Evolutionary conservation across 2,329 filamentous ascomycete genomes (phyloP).

Genomic region (Beauveria sp.): DNA sequence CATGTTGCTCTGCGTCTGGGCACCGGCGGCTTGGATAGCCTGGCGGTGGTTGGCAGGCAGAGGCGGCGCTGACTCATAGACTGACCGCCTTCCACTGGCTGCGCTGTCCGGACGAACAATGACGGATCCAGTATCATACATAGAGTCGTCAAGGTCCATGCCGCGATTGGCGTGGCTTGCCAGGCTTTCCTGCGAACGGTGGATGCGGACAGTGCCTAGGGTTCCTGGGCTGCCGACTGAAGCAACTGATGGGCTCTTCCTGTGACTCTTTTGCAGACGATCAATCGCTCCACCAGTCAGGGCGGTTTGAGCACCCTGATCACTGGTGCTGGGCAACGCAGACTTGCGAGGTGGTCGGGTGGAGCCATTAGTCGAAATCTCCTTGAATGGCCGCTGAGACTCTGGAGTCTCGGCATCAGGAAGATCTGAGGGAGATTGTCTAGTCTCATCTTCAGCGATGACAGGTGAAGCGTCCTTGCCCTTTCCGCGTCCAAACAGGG

Average conservation of each 20-base stretch:
- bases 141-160: constrained; percentile 30
- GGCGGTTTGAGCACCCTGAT: constrained; percentile 74
- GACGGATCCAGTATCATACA: constrained; percentile 27
- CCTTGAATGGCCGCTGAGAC: constrained; percentile 51
- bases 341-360: constrained; percentile 32
- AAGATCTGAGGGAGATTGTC: constrained; percentile 40
- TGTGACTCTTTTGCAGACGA: constrained; percentile 40
- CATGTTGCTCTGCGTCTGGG: constrained; percentile 52
- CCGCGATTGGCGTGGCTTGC: constrained; percentile 33
- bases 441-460: constrained; percentile 59
- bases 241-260: constrained; percentile 29
- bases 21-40: constrained; percentile 65
- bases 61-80: constrained; percentile 50
- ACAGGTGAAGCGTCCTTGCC: constrained; percentile 33
- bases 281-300: constrained; percentile 80
- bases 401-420: constrained; percentile 41
- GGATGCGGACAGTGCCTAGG: constrained; percentile 34
- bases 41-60: constrained; percentile 77
- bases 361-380: constrained; percentile 53
- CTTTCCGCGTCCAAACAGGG: constrained; percentile 39
- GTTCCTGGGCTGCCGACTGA: constrained; percentile 29
- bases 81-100: constrained; percentile 48
- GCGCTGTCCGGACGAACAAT: constrained; percentile 62
- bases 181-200: constrained; percentile 43
- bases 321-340: constrained; percentile 39